A percentile compares a stretch with the other conserved stretches of the same genome.
These are phyloP conservation scores for Globisporangium mamillatum DNA, from an alignment of 352 stramenopile genomes.

Conservation along the genomic window DNA sequence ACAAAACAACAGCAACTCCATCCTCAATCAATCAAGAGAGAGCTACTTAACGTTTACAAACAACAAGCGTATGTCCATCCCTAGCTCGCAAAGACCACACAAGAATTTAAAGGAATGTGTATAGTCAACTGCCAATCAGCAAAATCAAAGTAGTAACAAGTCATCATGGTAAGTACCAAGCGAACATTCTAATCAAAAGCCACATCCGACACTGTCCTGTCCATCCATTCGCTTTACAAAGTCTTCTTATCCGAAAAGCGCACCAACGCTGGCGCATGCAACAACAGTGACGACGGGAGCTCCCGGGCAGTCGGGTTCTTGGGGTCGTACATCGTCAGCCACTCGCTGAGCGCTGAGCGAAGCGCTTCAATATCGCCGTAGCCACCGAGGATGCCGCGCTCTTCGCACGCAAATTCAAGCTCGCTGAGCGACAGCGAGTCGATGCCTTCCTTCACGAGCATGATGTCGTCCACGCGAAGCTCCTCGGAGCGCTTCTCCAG, in stretches of 20 bases:
- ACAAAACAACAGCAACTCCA: background rate
- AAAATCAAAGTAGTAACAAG: background rate
- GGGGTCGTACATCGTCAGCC: conserved; percentile 77
- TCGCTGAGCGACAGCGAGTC: conserved; percentile 72
- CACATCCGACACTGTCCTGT: background rate
- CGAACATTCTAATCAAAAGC: background rate
- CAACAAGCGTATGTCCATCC: background rate
- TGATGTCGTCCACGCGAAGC: conserved; percentile 69
- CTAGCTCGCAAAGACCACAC: background rate
- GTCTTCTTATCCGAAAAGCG: conserved; percentile 28
- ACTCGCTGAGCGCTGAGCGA: conserved; percentile 50
- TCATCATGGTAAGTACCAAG: background rate
- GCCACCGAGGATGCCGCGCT: conserved; percentile 65
- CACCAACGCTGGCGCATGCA: conserved; percentile 71
- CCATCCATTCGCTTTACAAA: background rate
- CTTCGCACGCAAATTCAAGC: conserved; percentile 82
- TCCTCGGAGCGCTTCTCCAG: conserved; percentile 57
- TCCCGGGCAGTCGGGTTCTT: conserved; percentile 29
- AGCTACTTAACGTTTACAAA: background rate
- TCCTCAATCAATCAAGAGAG: background rate
- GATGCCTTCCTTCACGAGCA: conserved; percentile 66
- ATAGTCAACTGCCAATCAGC: background rate
- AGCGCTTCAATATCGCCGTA: conserved; percentile 68
- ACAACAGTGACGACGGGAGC: conserved; percentile 57
- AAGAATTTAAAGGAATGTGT: background rate